These are phyloP conservation scores for Ensete glaucum DNA, from an alignment of 176 grass and related monocot genomes.

Conservation along the genomic window DNA sequence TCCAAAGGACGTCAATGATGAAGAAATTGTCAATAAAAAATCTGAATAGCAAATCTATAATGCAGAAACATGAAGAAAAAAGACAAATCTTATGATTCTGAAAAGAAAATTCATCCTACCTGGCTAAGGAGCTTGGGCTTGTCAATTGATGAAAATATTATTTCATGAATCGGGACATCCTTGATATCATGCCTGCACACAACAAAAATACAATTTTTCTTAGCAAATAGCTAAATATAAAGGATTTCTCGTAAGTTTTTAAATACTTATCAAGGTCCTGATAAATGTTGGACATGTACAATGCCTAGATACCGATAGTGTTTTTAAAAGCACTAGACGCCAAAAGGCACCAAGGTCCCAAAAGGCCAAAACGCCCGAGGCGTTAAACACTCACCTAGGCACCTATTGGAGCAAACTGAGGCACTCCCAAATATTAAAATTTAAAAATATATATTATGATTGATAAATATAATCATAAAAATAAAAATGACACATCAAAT, in stretches of 20 bases:
- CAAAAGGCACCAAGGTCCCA: too few relatives aligned
- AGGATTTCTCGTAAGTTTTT: not conserved
- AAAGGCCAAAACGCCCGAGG: too few relatives aligned
- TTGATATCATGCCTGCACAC: constrained; percentile 37
- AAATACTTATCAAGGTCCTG: too few relatives aligned
- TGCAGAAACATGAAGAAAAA: not conserved
- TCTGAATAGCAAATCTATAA: not conserved
- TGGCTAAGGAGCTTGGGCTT: constrained; percentile 81
- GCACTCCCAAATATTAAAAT: too few relatives aligned
- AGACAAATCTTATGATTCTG: not conserved
- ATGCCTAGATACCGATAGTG: too few relatives aligned
- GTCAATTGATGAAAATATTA: constrained; percentile 88
- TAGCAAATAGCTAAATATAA: constrained; percentile 18
- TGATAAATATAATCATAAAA: too few relatives aligned
- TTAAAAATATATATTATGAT: too few relatives aligned
- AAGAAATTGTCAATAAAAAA: not conserved
- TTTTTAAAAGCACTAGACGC: too few relatives aligned
- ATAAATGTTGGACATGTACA: too few relatives aligned
- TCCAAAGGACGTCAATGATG: not conserved
- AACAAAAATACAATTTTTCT: constrained; percentile 11
- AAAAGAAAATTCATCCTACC: constrained; percentile 20
- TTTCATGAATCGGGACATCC: constrained; percentile 54
- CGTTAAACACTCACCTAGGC: too few relatives aligned
- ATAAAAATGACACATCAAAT: too few relatives aligned
- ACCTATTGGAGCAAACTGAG: too few relatives aligned